Conservation (phyloP, 805 yeast genomes). For the Candida berthetii region DNA sequence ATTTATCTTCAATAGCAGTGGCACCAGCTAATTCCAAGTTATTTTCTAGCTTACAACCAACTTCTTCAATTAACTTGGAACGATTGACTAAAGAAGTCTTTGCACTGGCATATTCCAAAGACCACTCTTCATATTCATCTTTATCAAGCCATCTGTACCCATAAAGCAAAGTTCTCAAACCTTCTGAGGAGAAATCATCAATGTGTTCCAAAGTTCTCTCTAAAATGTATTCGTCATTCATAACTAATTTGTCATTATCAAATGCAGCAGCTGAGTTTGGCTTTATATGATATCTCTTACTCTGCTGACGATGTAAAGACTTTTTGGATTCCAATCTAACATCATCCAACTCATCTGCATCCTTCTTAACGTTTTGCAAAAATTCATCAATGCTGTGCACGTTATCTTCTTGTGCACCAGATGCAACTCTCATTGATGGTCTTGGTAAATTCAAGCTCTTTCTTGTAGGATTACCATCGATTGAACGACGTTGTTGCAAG, state of each 20-base stretch:
- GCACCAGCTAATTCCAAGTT: conserved; percentile 68
- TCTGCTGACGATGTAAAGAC: conserved; percentile 56
- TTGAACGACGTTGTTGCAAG: conserved; percentile 48
- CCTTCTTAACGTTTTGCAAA: conserved; percentile 34
- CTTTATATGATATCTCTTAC: conserved; percentile 38
- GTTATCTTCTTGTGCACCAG: conserved; percentile 18
- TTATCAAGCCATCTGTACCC: conserved; percentile 55
- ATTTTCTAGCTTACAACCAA: conserved; percentile 67
- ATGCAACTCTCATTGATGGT: conserved; percentile 19
- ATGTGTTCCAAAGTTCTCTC: conserved; percentile 86
- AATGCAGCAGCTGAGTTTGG: conserved; percentile 26
- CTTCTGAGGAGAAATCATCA: conserved; percentile 87
- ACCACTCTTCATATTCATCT: conserved; percentile 70
- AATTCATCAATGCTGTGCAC: conserved; percentile 44
- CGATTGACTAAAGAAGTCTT: conserved; percentile 70
- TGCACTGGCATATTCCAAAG: conserved; percentile 61
- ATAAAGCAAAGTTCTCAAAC: conserved; percentile 82
- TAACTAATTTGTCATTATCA: conserved; percentile 49
- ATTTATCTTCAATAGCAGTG: conserved; percentile 79
- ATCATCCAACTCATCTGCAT: conserved; percentile 45
- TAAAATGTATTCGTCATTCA: conserved; percentile 69
- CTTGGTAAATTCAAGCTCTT: conserved; percentile 26
- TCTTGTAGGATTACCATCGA: conserved; percentile 26
- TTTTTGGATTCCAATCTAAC: conserved; percentile 47
- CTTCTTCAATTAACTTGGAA: conserved; percentile 70